A percentile compares a stretch with the other conserved stretches of the same genome.
phyloP scores from a whole-genome alignment of 805 yeast species.

The Komagataella pseudopastoris region DNA sequence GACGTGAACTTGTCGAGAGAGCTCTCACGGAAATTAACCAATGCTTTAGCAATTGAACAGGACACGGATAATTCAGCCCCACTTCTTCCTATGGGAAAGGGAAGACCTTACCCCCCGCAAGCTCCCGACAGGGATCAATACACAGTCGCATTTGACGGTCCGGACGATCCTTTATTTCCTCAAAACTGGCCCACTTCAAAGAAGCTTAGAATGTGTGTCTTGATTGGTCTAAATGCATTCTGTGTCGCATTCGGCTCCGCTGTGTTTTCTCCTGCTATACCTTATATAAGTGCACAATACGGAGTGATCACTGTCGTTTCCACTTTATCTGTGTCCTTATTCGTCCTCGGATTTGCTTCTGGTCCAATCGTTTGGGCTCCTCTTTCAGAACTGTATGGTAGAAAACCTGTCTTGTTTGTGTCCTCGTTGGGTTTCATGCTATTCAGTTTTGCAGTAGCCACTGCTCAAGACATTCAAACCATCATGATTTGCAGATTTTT shows the following conservation, averaged over 20 bases:
- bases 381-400: conserved; percentile 63
- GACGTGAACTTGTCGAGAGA: conserved; percentile 4
- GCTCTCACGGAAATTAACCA: conserved; percentile 29
- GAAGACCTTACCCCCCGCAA: conserved; percentile 46
- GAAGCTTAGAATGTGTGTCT: conserved; percentile 29
- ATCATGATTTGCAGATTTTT: conserved; percentile 67
- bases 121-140: conserved; percentile 42
- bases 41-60: conserved; percentile 17
- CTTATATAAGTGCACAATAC: conserved; percentile 32
- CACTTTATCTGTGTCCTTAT: conserved; percentile 63
- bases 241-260: conserved; percentile 68
- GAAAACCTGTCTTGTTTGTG: conserved; percentile 44
- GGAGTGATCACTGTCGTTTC: conserved; percentile 58
- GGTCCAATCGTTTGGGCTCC: conserved; percentile 94
- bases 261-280: conserved; percentile 55
- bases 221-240: conserved; percentile 35
- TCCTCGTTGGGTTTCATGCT: conserved; percentile 42
- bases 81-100: conserved; percentile 54
- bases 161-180: conserved; percentile 69
- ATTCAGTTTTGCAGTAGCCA: conserved; percentile 63
- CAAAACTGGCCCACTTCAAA: conserved; percentile 52
- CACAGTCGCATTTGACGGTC: conserved; percentile 65
- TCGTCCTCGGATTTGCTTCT: conserved; percentile 85
- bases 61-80: conserved; percentile 20
- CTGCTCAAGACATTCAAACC: conserved; percentile 70